A percentile compares a stretch with the other conserved stretches of the same genome.
phyloP scores from a whole-genome alignment of 1,284 basidiomycete genomes.

The Pseudozyma sp. region DNA sequence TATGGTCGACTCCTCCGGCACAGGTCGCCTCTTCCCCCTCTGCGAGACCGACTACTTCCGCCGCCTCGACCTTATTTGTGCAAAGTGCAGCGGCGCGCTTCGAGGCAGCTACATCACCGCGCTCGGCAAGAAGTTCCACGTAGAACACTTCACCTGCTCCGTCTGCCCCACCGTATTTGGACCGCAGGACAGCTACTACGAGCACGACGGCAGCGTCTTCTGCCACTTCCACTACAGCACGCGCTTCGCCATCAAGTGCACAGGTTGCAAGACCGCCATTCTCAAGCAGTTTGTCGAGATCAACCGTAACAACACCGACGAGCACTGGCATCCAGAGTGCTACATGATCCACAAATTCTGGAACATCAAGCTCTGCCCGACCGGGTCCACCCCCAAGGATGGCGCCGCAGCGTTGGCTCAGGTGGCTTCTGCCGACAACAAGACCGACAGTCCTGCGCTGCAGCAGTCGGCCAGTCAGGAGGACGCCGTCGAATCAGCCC shows the following conservation, averaged over 20 bases:
- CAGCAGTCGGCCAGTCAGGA: conserved; percentile 16
- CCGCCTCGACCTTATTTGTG: conserved; percentile 93
- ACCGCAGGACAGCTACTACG: conserved; percentile 98
- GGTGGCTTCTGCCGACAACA: conserved; percentile 14
- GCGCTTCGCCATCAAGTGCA: conserved; percentile 96
- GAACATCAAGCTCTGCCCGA: conserved; percentile 87
- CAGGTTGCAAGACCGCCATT: conserved; percentile 97
- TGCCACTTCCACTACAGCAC: conserved; percentile 88
- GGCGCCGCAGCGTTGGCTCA: conserved; percentile 29
- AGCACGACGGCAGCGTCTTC: conserved; percentile 92
- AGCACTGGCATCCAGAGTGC: conserved; percentile 99
- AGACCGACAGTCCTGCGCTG: conserved; percentile 12
- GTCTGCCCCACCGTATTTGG: conserved; percentile 96
- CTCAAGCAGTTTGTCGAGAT: conserved; percentile 99
- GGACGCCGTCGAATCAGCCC: conserved; percentile 35
- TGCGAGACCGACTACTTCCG: conserved; percentile 99
- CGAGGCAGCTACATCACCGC: conserved; percentile 99
- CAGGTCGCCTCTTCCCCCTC: conserved; percentile 61
- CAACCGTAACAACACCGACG: conserved; percentile 95
- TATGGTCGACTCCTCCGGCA: conserved; percentile 76
- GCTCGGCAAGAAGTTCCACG: conserved; percentile 98
- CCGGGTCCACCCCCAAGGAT: conserved; percentile 59
- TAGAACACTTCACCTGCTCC: conserved; percentile 99
- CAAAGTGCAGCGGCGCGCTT: conserved; percentile 91
- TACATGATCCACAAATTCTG: conserved; percentile 99